A percentile compares a stretch with the other conserved stretches of the same genome.
Evolutionary conservation across 129 eudicot species (phyloP).

Genomic region (Ambrosia artemisiifolia): DNA sequence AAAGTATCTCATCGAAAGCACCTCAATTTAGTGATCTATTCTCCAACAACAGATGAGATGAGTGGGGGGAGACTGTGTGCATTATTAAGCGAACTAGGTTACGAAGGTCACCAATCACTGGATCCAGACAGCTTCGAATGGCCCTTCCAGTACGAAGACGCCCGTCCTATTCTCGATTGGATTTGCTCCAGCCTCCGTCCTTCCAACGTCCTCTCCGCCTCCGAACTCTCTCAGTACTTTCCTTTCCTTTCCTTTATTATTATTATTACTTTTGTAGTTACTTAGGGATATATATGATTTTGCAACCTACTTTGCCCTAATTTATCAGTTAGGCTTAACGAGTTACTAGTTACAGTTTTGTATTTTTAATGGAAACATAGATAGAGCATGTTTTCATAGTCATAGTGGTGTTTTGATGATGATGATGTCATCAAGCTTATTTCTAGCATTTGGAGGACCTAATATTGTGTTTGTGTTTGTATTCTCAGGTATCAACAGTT

Average conservation of each 20-base stretch:
- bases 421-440: not conserved
- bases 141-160: slow-evolving; percentile 98
- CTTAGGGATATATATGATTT: not conserved
- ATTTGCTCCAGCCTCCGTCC: slow-evolving; percentile 88
- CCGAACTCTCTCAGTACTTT: slow-evolving; percentile 71
- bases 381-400: not conserved
- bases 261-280: no score
- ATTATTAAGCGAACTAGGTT: slow-evolving; percentile 78
- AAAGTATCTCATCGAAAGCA: no score
- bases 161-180: slow-evolving; percentile 92
- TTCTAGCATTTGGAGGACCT: not conserved
- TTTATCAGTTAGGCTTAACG: not conserved
- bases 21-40: no score
- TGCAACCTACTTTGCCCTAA: not conserved
- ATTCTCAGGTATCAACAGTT: slow-evolving; percentile 75
- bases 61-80: slow-evolving; percentile 68
- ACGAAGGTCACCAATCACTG: slow-evolving; percentile 56
- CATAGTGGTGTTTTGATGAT: no score
- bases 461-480: slow-evolving; percentile 3
- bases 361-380: not conserved
- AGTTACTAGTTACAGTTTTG: no score
- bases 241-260: slow-evolving; percentile 1
- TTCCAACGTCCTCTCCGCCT: slow-evolving; percentile 82
- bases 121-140: slow-evolving; percentile 98
- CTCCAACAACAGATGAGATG: slow-evolving; percentile 24